Conservation (phyloP, 371 early-diverging fungal species). For the Mortierella sp. region DNA sequence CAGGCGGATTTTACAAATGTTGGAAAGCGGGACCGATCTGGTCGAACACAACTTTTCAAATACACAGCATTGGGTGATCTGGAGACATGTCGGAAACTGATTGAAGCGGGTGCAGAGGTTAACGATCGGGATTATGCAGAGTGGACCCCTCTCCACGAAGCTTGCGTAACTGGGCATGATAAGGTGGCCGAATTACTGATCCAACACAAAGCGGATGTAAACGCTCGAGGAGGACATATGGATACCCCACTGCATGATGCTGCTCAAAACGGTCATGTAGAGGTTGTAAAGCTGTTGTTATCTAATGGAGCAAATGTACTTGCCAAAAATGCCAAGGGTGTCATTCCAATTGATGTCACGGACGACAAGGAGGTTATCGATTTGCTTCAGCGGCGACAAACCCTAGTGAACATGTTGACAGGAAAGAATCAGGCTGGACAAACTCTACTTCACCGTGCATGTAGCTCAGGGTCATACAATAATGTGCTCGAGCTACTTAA, state of each 20-base stretch:
- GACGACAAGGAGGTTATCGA: constrained; percentile 48
- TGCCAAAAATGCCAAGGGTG: constrained; percentile 68
- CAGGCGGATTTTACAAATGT: constrained; percentile 57
- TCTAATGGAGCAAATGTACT: constrained; percentile 72
- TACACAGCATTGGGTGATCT: constrained; percentile 66
- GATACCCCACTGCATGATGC: constrained; percentile 89
- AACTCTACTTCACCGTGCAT: constrained; percentile 66
- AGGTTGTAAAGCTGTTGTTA: constrained; percentile 70
- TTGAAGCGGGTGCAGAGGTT: constrained; percentile 66
- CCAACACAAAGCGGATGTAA: constrained; percentile 67
- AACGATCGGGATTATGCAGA: constrained; percentile 75
- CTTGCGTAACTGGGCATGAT: constrained; percentile 72
- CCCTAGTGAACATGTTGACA: constrained; percentile 40
- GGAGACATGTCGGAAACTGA: constrained; percentile 61
- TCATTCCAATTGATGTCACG: constrained; percentile 51
- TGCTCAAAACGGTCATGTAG: constrained; percentile 73
- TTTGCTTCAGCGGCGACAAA: constrained; percentile 39
- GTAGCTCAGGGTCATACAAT: constrained; percentile 62
- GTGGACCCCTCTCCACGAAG: constrained; percentile 78
- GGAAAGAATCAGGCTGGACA: constrained; percentile 65
- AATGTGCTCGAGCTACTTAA: constrained; percentile 66
- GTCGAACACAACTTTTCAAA: constrained; percentile 68
- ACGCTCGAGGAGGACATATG: constrained; percentile 71
- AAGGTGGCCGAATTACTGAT: constrained; percentile 70
- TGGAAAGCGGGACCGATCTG: constrained; percentile 69